Evolutionary conservation across 192 early-diverging fungal species (phyloP).

Genomic region (Rhizophagus sp.): DNA sequence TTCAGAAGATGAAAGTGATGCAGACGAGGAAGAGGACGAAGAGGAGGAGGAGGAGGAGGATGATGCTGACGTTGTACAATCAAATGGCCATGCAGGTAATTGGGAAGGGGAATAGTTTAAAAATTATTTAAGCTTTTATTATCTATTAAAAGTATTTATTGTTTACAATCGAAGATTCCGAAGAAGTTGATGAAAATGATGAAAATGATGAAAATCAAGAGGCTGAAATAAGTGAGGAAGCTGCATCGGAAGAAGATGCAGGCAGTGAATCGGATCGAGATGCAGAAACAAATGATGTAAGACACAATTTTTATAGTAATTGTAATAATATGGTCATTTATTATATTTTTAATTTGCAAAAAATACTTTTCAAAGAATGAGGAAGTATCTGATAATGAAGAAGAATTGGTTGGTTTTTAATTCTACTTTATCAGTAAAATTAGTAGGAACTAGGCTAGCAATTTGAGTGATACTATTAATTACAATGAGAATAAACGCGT

Average conservation of each 20-base stretch:
- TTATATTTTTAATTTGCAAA: neutral
- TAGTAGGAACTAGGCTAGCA: neutral
- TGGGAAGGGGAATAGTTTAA: neutral
- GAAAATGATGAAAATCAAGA: neutral
- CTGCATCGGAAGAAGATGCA: neutral
- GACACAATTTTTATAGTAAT: neutral
- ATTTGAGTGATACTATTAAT: neutral
- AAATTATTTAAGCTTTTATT: neutral
- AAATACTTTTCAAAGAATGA: neutral
- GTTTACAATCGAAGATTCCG: neutral
- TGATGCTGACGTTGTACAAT: neutral
- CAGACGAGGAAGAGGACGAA: neutral
- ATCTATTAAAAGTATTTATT: neutral
- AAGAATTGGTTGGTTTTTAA: slow-evolving; percentile 10
- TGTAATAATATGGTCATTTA: neutral
- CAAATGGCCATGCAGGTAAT: slow-evolving; percentile 20
- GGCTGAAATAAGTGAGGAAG: neutral
- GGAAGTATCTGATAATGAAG: slow-evolving; percentile 25
- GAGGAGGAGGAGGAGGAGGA: slow-evolving; percentile 1
- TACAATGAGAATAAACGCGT: neutral
- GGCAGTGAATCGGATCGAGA: neutral
- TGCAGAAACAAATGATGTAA: neutral
- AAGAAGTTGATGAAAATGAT: neutral
- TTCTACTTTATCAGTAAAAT: neutral
- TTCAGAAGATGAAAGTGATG: slow-evolving; percentile 18